phyloP scores from a whole-genome alignment of 2,329 filamentous ascomycete genomes.

The Curvularia sp. region DNA sequence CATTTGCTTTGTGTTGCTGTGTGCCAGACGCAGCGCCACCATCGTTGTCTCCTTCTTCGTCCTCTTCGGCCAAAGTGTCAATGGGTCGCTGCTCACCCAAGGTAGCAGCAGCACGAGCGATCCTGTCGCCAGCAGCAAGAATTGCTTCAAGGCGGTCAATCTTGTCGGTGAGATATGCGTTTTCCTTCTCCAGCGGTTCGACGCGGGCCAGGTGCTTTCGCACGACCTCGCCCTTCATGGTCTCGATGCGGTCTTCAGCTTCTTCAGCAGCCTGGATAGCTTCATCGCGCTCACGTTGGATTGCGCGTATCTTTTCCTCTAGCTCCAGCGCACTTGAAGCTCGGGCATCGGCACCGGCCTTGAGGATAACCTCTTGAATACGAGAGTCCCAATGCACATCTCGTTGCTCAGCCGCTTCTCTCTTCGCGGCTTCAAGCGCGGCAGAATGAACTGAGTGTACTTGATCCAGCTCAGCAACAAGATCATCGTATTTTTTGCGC shows the following conservation, averaged over 20 bases:
- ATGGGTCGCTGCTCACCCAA: constrained; percentile 47
- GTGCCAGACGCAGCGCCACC: constrained; percentile 15
- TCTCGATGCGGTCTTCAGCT: constrained; percentile 46
- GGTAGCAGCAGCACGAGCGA: constrained; percentile 46
- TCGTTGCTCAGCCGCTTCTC: constrained; percentile 27
- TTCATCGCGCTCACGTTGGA: constrained; percentile 31
- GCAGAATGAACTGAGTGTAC: constrained; percentile 27
- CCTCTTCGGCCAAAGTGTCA: constrained; percentile 41
- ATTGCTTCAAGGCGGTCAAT: constrained; percentile 47
- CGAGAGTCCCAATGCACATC: constrained; percentile 26
- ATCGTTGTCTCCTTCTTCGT: constrained; percentile 28
- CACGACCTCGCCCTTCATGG: constrained; percentile 48
- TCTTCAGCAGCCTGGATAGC: constrained; percentile 32
- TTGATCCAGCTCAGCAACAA: constrained; percentile 32
- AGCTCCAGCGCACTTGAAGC: constrained; percentile 22
- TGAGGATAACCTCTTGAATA: constrained; percentile 23
- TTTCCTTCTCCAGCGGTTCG: constrained; percentile 46
- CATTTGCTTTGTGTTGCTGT: constrained; percentile 13
- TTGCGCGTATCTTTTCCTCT: constrained; percentile 20
- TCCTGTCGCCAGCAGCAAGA: constrained; percentile 46
- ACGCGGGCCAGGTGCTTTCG: constrained; percentile 46
- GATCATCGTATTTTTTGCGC: constrained; percentile 44
- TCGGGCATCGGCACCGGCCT: constrained; percentile 20
- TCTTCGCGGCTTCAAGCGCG: constrained; percentile 33
- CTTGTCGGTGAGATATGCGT: constrained; percentile 40